A percentile compares a stretch with the other conserved stretches of the same genome.
Evolutionary conservation across 129 eudicot genomes (phyloP).

Genomic region (Pittosporum tobira): DNA sequence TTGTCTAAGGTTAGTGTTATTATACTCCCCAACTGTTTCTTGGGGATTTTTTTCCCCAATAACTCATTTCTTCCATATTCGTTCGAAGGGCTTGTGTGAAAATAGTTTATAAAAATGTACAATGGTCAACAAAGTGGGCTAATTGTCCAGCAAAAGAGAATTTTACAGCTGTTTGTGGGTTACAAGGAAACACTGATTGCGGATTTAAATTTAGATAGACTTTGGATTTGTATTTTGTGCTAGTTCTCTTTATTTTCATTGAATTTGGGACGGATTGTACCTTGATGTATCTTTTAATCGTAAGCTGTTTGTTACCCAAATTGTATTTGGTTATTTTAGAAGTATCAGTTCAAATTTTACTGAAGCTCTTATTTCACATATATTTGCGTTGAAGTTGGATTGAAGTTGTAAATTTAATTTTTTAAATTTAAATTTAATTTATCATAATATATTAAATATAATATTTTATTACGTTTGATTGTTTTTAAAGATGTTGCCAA

Average conservation of each 20-base stretch:
- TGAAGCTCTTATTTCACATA: too few relatives aligned
- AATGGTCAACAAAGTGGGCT: slow-evolving; percentile 33
- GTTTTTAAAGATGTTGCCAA: too few relatives aligned
- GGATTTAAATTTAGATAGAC: slow-evolving; percentile 12
- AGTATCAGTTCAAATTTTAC: too few relatives aligned
- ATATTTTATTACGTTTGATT: too few relatives aligned
- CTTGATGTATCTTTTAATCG: background rate
- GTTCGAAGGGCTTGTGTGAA: slow-evolving; percentile 14
- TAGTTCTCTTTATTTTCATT: slow-evolving; percentile 3
- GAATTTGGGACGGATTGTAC: slow-evolving; percentile 2
- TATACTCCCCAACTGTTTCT: slow-evolving; percentile 10
- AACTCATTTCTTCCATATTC: background rate
- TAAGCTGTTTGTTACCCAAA: background rate
- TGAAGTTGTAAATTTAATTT: too few relatives aligned
- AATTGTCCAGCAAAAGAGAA: slow-evolving; percentile 29
- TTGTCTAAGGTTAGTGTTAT: slow-evolving; percentile 45
- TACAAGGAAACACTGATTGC: slow-evolving; percentile 15
- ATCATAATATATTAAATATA: too few relatives aligned
- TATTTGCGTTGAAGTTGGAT: too few relatives aligned
- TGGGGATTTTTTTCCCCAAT: slow-evolving; percentile 11
- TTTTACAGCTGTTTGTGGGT: slow-evolving; percentile 17
- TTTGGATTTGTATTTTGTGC: slow-evolving; percentile 26
- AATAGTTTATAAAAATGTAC: slow-evolving; percentile 43
- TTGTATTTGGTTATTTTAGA: too few relatives aligned
- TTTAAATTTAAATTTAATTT: too few relatives aligned